phyloP scores from a whole-genome alignment of 306 rosid genomes.

The Sophora flavescens region DNA sequence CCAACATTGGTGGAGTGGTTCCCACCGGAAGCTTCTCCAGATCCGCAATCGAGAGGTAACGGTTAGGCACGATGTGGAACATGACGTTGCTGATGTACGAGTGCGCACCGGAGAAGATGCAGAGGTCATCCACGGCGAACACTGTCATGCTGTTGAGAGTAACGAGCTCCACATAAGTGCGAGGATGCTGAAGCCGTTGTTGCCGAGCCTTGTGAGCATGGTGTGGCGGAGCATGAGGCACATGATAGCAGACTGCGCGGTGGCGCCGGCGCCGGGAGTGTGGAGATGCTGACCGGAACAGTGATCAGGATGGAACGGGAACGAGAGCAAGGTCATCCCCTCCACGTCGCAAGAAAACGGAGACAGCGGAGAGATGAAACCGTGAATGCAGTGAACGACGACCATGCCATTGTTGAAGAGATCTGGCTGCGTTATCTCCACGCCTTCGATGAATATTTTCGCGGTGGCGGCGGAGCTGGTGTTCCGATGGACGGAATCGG shows the following conservation, averaged over 20 bases:
- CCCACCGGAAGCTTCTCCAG: conserved; percentile 74
- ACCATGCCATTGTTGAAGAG: conserved; percentile 71
- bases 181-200: conserved; percentile 70
- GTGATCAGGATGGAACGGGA: conserved; percentile 67
- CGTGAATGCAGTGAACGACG: conserved; percentile 71
- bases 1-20: conserved; percentile 63
- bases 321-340: conserved; percentile 61
- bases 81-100: conserved; percentile 66
- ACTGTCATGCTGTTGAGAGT: conserved; percentile 70
- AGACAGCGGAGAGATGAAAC: conserved; percentile 65
- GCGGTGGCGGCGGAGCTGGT: too few relatives aligned
- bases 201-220: conserved; percentile 74
- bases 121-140: conserved; percentile 68
- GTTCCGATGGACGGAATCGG: too few relatives aligned
- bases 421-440: too few relatives aligned
- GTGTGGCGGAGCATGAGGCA: conserved; percentile 74
- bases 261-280: conserved; percentile 1
- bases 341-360: conserved; percentile 75
- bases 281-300: conserved; percentile 43
- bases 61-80: conserved; percentile 76
- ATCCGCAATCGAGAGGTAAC: conserved; percentile 57
- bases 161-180: conserved; percentile 65
- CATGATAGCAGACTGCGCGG: conserved; percentile 57
- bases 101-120: conserved; percentile 75
- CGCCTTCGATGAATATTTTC: too few relatives aligned